phyloP scores from a whole-genome alignment of 768 basidiomycete species.

The Amanita subjunquillea region DNA sequence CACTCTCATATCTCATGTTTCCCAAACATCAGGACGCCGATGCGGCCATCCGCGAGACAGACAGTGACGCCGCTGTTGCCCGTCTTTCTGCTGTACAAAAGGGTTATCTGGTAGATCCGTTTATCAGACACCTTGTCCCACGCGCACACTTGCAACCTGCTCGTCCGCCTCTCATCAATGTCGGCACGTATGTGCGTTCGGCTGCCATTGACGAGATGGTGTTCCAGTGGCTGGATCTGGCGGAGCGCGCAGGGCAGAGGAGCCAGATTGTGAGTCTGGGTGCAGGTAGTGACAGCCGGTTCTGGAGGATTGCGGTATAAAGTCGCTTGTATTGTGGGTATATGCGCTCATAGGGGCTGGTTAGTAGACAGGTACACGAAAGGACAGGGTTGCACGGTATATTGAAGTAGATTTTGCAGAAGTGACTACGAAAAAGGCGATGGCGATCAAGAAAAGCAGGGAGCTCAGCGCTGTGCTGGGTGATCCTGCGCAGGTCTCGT shows the following conservation, averaged over 20 bases:
- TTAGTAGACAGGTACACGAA: slow-evolving; percentile 47
- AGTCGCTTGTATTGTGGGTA: neutral
- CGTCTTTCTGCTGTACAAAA: slow-evolving; percentile 76
- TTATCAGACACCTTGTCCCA: slow-evolving; percentile 55
- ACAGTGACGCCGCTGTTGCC: slow-evolving; percentile 77
- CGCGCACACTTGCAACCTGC: slow-evolving; percentile 50
- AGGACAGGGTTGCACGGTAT: slow-evolving; percentile 45
- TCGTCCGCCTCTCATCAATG: slow-evolving; percentile 85
- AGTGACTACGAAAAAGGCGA: slow-evolving; percentile 73
- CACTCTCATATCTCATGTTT: neutral
- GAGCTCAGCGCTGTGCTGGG: slow-evolving; percentile 45
- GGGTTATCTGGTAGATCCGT: slow-evolving; percentile 76
- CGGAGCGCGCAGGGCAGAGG: slow-evolving; percentile 27
- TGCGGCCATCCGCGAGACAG: slow-evolving; percentile 62
- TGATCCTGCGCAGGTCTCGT: slow-evolving; percentile 24
- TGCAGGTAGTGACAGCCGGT: slow-evolving; percentile 92
- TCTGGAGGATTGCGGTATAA: slow-evolving; percentile 77
- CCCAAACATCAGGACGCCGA: slow-evolving; percentile 32
- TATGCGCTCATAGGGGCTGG: slow-evolving; percentile 1
- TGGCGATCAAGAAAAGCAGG: slow-evolving; percentile 63
- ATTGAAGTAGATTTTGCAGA: slow-evolving; percentile 90
- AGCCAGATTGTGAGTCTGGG: slow-evolving; percentile 93
- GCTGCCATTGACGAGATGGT: slow-evolving; percentile 73
- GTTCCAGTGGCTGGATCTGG: slow-evolving; percentile 46
- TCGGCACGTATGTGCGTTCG: slow-evolving; percentile 86